A percentile compares a stretch with the other conserved stretches of the same genome.
Evolutionary conservation across 2,329 filamentous ascomycete genomes (phyloP).

Genomic region (Ophiostoma sp.): DNA sequence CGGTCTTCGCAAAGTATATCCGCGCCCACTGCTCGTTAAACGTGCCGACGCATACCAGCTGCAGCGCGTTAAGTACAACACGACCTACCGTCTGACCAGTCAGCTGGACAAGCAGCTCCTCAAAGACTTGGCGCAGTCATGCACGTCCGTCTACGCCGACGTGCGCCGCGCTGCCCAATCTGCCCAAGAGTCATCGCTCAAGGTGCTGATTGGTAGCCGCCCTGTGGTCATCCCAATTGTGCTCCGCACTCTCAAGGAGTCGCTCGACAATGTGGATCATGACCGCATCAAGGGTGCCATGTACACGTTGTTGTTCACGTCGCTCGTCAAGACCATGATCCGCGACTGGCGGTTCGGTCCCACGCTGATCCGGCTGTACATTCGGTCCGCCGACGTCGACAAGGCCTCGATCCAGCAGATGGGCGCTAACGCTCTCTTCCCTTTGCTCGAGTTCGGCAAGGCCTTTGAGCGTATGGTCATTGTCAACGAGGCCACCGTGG

Average conservation of each 20-base stretch:
- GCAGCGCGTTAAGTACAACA: conserved; percentile 90
- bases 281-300: conserved; percentile 92
- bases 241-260: conserved; percentile 73
- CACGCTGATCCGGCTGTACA: conserved; percentile 83
- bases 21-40: conserved; percentile 85
- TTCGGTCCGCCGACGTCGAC: conserved; percentile 84
- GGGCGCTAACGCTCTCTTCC: conserved; percentile 76
- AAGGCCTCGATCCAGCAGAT: conserved; percentile 93
- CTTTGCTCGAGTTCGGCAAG: conserved; percentile 89
- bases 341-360: conserved; percentile 96
- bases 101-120: conserved; percentile 85
- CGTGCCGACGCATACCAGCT: conserved; percentile 93
- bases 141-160: conserved; percentile 89
- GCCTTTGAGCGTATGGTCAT: conserved; percentile 84
- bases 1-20: conserved; percentile 88
- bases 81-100: conserved; percentile 81
- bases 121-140: conserved; percentile 84
- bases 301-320: conserved; percentile 87
- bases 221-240: conserved; percentile 89
- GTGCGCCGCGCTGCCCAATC: conserved; percentile 92
- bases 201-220: conserved; percentile 83
- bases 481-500: conserved; percentile 68
- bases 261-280: conserved; percentile 77
- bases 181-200: conserved; percentile 89
- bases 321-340: conserved; percentile 80